Evolutionary conservation across 1,284 basidiomycete genomes (phyloP), one percentile per base, ranked within the genome.

Genomic region (Puccinia novopanici): DNA sequence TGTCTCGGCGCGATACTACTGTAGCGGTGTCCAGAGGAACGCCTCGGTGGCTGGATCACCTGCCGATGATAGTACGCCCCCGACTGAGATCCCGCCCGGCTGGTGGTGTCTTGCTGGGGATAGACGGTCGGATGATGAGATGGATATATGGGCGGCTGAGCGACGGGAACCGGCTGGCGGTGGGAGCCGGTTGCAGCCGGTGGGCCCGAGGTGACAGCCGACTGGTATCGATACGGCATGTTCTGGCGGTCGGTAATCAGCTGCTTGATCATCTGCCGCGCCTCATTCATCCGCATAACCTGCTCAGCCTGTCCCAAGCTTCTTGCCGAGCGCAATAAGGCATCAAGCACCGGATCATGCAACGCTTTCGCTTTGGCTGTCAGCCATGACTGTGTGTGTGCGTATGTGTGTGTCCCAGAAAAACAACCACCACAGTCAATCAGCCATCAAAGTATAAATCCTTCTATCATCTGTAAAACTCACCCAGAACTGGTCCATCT

Each of bases 401-500:
- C 19, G n/a, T 22, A 34, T 42, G 57, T 45, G 27, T 42, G 1
- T 9, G 12, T 40, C 65, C 13, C 37, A 61, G 19, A 72, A 30
- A 8, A 34, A 42, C 54, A 34, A 40, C 13, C n/a, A 57, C 24
- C n/a, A 57, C 24, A 48, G 6, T 57, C 30, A 19, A n/a, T 30
- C 37, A 9, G 13, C 17, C 9, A 68, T 40, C 42, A 0, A 15
- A 0, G 52, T 19, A 34, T 34, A 34, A 34, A 34, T 50, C 5
- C 30, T 45, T 37, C 52, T n/a, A 24, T 10, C 30, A 50, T 42
- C 54, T 22, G 2, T 27, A 57, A 42, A 48, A 42, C 79, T 67
- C 15, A 81, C 72, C 79, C 71, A 73, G 13, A 73, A 30, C 22
- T 19, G 1, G 34, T 80, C 78, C 68, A 73, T 80, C 45, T 63